These are phyloP conservation scores for Termitomyces sp. DNA, from an alignment of 768 basidiomycete genomes.

Conservation along the genomic window DNA sequence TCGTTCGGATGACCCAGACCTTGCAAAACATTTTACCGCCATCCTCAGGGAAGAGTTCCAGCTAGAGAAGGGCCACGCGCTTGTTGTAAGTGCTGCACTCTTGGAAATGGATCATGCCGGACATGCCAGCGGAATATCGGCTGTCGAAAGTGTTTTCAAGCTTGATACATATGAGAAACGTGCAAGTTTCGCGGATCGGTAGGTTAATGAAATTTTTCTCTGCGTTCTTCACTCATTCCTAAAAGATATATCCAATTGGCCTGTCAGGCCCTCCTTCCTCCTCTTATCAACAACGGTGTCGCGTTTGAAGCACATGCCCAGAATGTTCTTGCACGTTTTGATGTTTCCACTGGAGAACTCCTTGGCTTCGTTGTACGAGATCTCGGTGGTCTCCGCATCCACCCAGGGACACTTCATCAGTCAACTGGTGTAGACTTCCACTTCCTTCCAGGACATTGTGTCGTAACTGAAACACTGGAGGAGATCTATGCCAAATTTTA, in stretches of 20 bases:
- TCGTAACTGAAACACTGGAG: conserved; percentile 38
- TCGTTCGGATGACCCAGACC: conserved; percentile 32
- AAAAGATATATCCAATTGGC: conserved; percentile 45
- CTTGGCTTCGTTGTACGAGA: conserved; percentile 52
- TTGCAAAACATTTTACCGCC: conserved; percentile 48
- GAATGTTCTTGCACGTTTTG: conserved; percentile 45
- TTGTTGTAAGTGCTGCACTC: conserved; percentile 47
- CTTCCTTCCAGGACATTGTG: conserved; percentile 48
- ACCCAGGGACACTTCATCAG: conserved; percentile 39
- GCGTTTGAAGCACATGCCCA: conserved; percentile 60
- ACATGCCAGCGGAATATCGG: conserved; percentile 34
- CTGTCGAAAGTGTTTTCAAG: conserved; percentile 38
- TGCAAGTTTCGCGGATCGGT: conserved; percentile 41
- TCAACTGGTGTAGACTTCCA: conserved; percentile 46
- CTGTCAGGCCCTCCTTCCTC: conserved; percentile 45
- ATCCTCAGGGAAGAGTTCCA: conserved; percentile 40
- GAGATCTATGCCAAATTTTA: conserved; percentile 54
- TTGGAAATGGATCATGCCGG: conserved; percentile 46
- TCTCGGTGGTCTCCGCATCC: conserved; percentile 51
- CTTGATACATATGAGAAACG: conserved; percentile 43
- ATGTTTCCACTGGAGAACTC: conserved; percentile 32
- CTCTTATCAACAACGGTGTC: conserved; percentile 48
- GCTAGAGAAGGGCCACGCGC: conserved; percentile 31
- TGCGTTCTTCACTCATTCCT: background rate
- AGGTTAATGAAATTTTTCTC: conserved; percentile 4